Evolutionary conservation across 768 basidiomycete genomes (phyloP).

Genomic region (Phanerochaete sordida): DNA sequence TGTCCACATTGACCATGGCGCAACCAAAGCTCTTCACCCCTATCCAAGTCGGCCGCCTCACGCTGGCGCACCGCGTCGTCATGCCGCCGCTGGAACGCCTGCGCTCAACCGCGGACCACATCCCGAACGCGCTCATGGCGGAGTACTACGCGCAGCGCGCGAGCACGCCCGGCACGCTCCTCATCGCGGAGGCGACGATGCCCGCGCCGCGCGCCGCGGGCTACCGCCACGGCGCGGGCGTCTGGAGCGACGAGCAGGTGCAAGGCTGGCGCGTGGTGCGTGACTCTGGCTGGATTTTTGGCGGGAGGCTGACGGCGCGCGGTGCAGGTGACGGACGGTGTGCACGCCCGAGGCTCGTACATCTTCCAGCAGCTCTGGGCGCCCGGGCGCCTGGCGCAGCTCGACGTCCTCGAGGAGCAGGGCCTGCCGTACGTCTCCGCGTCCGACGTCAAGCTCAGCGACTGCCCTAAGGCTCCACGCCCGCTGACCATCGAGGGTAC

Average conservation of each 20-base stretch:
- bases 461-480: slow-evolving; percentile 13
- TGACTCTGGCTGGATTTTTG: no score
- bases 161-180: slow-evolving; percentile 45
- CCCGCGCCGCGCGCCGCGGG: slow-evolving; percentile 51
- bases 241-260: slow-evolving; percentile 60
- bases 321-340: slow-evolving; percentile 53
- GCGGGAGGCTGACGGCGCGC: no score
- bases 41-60: slow-evolving; percentile 37
- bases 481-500: slow-evolving; percentile 19
- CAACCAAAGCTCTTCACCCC: slow-evolving; percentile 40
- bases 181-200: slow-evolving; percentile 56
- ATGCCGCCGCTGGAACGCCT: slow-evolving; percentile 50
- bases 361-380: slow-evolving; percentile 61
- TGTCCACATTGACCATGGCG: neutral
- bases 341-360: slow-evolving; percentile 50
- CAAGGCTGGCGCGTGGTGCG: slow-evolving; percentile 41
- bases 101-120: slow-evolving; percentile 34
- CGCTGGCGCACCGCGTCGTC: slow-evolving; percentile 47
- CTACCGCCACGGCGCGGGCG: slow-evolving; percentile 50
- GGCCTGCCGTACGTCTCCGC: slow-evolving; percentile 32
- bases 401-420: slow-evolving; percentile 32
- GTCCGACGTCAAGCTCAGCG: slow-evolving; percentile 25
- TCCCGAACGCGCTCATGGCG: slow-evolving; percentile 30
- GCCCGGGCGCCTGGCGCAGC: slow-evolving; percentile 40
- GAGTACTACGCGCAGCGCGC: slow-evolving; percentile 49